These are phyloP conservation scores for Inga leiocalycina DNA, from an alignment of 306 rosid species.

Conservation along the genomic window DNA sequence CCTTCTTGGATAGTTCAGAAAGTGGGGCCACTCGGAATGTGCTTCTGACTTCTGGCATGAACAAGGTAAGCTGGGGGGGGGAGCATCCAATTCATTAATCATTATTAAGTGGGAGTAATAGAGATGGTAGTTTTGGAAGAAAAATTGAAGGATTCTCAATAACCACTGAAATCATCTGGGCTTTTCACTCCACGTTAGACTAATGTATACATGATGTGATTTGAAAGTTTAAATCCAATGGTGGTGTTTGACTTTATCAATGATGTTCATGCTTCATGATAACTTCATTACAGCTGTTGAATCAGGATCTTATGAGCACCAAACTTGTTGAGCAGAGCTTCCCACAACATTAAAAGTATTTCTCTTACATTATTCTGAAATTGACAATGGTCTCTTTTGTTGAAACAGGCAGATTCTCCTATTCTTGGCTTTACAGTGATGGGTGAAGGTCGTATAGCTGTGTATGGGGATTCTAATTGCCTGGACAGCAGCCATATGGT, in stretches of 20 bases:
- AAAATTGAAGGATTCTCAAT: background rate
- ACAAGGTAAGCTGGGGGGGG: constrained; percentile 53
- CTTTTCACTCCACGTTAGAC: background rate
- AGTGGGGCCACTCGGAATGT: constrained; percentile 95
- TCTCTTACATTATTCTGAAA: constrained; percentile 7
- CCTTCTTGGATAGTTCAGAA: constrained; percentile 93
- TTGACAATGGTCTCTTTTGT: constrained; percentile 26
- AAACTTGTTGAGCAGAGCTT: background rate
- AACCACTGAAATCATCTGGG: background rate
- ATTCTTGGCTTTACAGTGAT: constrained; percentile 75
- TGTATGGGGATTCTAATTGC: constrained; percentile 97
- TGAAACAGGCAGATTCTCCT: constrained; percentile 91
- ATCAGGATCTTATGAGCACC: background rate
- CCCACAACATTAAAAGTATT: background rate
- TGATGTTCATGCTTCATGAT: background rate
- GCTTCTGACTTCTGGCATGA: constrained; percentile 65
- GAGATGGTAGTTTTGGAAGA: constrained; percentile 7
- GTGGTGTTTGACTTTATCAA: constrained; percentile 12
- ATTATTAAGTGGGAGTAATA: background rate
- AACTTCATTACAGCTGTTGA: background rate
- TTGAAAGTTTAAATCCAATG: constrained; percentile 8
- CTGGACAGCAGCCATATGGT: constrained; percentile 98
- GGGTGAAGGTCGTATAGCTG: constrained; percentile 79
- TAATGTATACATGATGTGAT: background rate
- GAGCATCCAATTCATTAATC: constrained; percentile 6